Evolutionary conservation across 2,329 filamentous ascomycete species (phyloP).

Genomic region (Aphanoascus verrucosus): DNA sequence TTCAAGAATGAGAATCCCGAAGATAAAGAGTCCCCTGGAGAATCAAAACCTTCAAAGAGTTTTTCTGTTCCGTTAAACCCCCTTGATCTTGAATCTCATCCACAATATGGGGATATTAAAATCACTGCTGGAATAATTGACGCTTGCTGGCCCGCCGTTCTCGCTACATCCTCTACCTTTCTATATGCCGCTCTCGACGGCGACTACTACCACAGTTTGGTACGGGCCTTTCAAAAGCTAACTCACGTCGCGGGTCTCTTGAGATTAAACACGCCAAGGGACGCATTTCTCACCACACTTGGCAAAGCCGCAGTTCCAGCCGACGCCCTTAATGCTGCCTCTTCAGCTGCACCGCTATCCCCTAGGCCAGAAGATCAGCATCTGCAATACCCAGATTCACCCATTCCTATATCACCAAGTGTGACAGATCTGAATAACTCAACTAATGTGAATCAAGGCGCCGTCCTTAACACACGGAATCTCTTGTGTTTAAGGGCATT

Average conservation of each 20-base stretch:
- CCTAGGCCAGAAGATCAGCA: conserved; percentile 18
- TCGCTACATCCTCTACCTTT: conserved; percentile 92
- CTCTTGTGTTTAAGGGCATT: conserved; percentile 80
- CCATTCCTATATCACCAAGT: conserved; percentile 20
- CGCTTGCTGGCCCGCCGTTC: conserved; percentile 86
- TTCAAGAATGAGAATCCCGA: conserved; percentile 27
- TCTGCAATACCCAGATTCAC: conserved; percentile 21
- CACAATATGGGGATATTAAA: conserved; percentile 59
- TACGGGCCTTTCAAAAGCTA: conserved; percentile 88
- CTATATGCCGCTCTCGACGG: conserved; percentile 83
- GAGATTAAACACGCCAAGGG: conserved; percentile 71
- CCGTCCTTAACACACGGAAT: conserved; percentile 72
- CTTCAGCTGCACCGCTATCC: conserved; percentile 15
- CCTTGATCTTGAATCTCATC: conserved; percentile 60
- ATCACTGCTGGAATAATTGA: conserved; percentile 75
- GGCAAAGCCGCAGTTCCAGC: conserved; percentile 87
- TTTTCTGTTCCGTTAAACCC: conserved; percentile 63
- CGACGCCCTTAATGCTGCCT: conserved; percentile 40
- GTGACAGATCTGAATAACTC: conserved; percentile 22
- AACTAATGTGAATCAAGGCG: conserved; percentile 34
- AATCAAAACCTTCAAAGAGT: conserved; percentile 19
- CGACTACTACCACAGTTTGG: conserved; percentile 84
- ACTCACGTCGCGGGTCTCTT: conserved; percentile 88
- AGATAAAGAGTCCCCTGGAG: conserved; percentile 20
- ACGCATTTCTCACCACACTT: conserved; percentile 88